Conservation (phyloP, 2,329 filamentous ascomycete species). For the Coniella lustricola region DNA sequence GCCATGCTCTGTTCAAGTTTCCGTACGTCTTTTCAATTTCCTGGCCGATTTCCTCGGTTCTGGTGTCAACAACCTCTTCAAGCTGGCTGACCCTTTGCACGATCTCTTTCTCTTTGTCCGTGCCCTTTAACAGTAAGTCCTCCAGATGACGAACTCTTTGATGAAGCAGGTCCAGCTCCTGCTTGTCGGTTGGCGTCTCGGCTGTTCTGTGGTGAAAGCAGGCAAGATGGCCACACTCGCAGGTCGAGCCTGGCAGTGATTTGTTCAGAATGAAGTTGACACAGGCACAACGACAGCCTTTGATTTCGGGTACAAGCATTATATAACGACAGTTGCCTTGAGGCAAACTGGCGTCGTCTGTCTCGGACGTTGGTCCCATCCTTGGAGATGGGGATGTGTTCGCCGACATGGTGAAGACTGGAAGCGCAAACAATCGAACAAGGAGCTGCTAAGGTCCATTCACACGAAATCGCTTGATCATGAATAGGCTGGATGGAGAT, state of each 20-base stretch:
- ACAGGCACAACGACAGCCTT: conserved; percentile 52
- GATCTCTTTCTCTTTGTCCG: conserved; percentile 29
- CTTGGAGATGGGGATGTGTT: conserved; percentile 25
- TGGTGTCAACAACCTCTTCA: conserved; percentile 49
- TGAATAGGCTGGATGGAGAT: too few species aligned
- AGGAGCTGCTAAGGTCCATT: neutral
- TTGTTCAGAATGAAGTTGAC: conserved; percentile 50
- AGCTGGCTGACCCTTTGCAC: conserved; percentile 41
- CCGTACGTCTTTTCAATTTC: conserved; percentile 49
- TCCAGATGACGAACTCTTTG: conserved; percentile 25
- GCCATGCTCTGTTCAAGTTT: conserved; percentile 48
- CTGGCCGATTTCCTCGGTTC: conserved; percentile 41
- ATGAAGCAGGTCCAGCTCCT: conserved; percentile 41
- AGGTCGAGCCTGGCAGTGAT: conserved; percentile 45
- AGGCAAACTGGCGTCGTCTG: conserved; percentile 43
- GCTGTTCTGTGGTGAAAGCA: conserved; percentile 50
- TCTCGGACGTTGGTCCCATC: conserved; percentile 20
- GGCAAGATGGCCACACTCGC: conserved; percentile 53
- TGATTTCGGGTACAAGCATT: conserved; percentile 47
- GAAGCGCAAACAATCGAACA: neutral
- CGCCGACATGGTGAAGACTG: conserved; percentile 20
- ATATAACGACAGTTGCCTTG: conserved; percentile 55
- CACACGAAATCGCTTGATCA: too few species aligned
- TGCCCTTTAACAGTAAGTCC: conserved; percentile 3
- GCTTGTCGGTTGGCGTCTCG: conserved; percentile 35